phyloP scores from a whole-genome alignment of 805 yeast genomes.

The Grigorovia yakushimaensis region DNA sequence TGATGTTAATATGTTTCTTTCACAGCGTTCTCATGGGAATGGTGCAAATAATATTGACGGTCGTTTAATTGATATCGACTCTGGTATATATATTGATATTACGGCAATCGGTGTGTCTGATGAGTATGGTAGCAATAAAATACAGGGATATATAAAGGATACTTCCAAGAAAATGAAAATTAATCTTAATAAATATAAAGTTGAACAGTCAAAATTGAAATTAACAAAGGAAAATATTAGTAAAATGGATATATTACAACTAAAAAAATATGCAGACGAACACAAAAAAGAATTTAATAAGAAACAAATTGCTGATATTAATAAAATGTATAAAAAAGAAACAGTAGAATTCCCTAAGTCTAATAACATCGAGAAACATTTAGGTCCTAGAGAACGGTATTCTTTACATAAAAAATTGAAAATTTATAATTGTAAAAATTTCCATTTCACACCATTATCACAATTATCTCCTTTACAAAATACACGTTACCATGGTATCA shows the following conservation, averaged over 20 bases:
- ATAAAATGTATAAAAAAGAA: conserved; percentile 9
- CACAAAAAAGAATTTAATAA: conserved; percentile 8
- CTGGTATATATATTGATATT: conserved; percentile 63
- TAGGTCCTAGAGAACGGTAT: conserved; percentile 28
- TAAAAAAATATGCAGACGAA: conserved; percentile 7
- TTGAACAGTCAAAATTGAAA: not conserved
- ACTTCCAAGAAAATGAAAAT: not conserved
- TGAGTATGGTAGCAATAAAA: conserved; percentile 9
- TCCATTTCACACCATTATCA: conserved; percentile 41
- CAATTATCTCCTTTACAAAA: conserved; percentile 46
- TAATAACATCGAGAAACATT: conserved; percentile 10
- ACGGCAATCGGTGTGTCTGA: conserved; percentile 50
- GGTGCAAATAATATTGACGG: conserved; percentile 62
- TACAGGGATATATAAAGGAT: conserved; percentile 1
- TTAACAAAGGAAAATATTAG: conserved; percentile 5
- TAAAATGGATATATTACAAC: conserved; percentile 4
- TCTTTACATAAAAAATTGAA: conserved; percentile 25
- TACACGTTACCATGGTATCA: conserved; percentile 48
- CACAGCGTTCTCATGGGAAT: conserved; percentile 47
- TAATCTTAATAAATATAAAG: not conserved
- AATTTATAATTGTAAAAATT: conserved; percentile 49
- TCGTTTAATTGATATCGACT: conserved; percentile 58
- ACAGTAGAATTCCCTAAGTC: not conserved
- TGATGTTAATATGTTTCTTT: conserved; percentile 40
- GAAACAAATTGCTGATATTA: conserved; percentile 5